Evolutionary conservation across 2,329 filamentous ascomycete genomes (phyloP), one percentile per base, ranked within the genome.

Genomic region (Pseudofabraea citricarpa): DNA sequence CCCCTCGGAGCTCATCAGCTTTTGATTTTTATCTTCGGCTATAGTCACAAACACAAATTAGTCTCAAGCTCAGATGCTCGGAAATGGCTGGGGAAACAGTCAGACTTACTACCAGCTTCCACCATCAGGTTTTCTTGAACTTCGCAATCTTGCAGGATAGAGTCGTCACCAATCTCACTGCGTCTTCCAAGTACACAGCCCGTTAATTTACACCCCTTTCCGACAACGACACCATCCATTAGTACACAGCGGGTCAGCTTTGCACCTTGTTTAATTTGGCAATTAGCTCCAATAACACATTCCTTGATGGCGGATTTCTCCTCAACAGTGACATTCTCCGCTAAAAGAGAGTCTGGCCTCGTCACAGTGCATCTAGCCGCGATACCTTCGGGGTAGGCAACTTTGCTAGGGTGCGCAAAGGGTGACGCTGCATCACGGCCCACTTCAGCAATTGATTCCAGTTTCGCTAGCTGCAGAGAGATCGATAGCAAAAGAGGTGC

Each of bases 261-360:
- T 22, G 86, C 89, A n/a, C 90, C 89, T 54, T 85, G 82, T 49
- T 83, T 82, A 51, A 98, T 91, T 56, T 87, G 84, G 62, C 89
- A 95, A 55, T 88, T 89, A 4, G 87, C 81, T 3, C 93, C 93
- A 31, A 98, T 80, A 22, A 96, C 88, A 27, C 76, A 85, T 64
- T 95, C 89, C 64, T 95, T 96, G 67, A 98, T 86, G n/a, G 90
- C 85, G 19, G 81, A 84, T 62, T 91, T 91, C 56, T 91, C 87
- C 58, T 91, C 87, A 0, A 97, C 82, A 1, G 83, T 89, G 31
- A 94, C 89, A 58, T 96, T 96, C 45, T 91, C 87, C 1, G 81
- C 91, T 27, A 97, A 79, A 2, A 97, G 74, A 52, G 81, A 87
- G 68, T 96, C 91, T 36, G 79, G 75, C 55, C 84, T 80, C 16